Evolutionary conservation across 2,329 filamentous ascomycete species (phyloP), one percentile per base, ranked within the genome.

Genomic region (Diaporthe citriasiana): DNA sequence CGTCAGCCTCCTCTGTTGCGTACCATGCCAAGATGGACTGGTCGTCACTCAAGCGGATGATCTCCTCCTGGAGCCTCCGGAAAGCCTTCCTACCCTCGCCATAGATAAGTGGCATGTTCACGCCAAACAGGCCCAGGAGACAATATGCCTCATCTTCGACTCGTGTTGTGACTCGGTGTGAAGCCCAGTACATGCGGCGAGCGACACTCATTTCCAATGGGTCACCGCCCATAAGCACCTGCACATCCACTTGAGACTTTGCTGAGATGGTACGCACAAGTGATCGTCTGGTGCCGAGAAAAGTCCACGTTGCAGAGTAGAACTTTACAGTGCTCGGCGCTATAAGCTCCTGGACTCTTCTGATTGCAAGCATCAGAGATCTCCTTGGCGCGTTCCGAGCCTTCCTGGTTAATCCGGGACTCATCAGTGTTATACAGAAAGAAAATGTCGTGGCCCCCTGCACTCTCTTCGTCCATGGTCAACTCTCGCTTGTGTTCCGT

Each of bases 261-360:
- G 69, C 38, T 1, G 59, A 8, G 17, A 38, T 59, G 4, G 55
- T 3, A 3, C 55, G 9, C 30, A 57, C 55, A 35, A 57, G 55
- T 9, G 55, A 59, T 38, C 38, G 19, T 35, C 57, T 57, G 30
- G 70, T 42, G n/a, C 71, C 71, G 30, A 73, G n/a, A 33, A 9
- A 70, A 4, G 0, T 38, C 77, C 76, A 78, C n/a, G 63, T 59
- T 38, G n/a, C 35, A 69, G 59, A 65, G 45, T 70, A 78, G 53
- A 78, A 79, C 33, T 68, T 51, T 17, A 79, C 30, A 0, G 40
- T 56, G n/a, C 7, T 7, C 47, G 76, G 66, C 1, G 73, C 76
- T 7, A 77, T 40, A 8, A 77, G 77, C 25, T 73, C 72, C 38
- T 74, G 55, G n/a, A n/a, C n/a, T n/a, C n/a, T n/a, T n/a, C n/a